A percentile compares a stretch with the other conserved stretches of the same genome.
These are phyloP conservation scores for Trichoderma afroharzianum DNA, from an alignment of 2,329 filamentous ascomycete species.

Conservation along the genomic window DNA sequence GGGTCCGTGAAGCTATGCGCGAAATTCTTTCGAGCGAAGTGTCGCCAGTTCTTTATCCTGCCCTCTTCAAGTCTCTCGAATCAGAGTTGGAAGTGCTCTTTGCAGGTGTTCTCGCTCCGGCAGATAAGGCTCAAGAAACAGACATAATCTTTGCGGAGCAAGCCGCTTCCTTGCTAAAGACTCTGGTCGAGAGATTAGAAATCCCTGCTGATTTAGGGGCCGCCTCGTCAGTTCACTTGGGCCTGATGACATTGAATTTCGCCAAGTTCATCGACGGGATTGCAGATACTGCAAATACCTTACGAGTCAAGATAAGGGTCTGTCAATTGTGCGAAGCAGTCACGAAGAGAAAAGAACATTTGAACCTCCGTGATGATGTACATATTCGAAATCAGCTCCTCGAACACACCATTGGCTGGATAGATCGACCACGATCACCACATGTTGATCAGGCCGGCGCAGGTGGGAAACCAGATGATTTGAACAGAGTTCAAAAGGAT, in stretches of 20 bases:
- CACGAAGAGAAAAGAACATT: slow-evolving; percentile 62
- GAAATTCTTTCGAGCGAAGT: slow-evolving; percentile 65
- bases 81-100: slow-evolving; percentile 62
- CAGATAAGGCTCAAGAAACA: slow-evolving; percentile 52
- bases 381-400: slow-evolving; percentile 65
- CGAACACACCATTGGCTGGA: slow-evolving; percentile 67
- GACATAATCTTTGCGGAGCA: slow-evolving; percentile 67
- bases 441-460: slow-evolving; percentile 40
- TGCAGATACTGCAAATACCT: slow-evolving; percentile 51
- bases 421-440: slow-evolving; percentile 56
- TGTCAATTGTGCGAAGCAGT: slow-evolving; percentile 65
- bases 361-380: slow-evolving; percentile 66
- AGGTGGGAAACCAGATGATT: slow-evolving; percentile 53
- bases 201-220: slow-evolving; percentile 60
- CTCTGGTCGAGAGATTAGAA: slow-evolving; percentile 61
- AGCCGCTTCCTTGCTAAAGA: slow-evolving; percentile 59
- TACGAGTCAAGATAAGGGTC: slow-evolving; percentile 65
- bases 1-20: slow-evolving; percentile 63
- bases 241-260: slow-evolving; percentile 60
- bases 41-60: slow-evolving; percentile 57
- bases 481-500: slow-evolving; percentile 57
- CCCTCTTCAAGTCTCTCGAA: slow-evolving; percentile 62
- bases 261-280: slow-evolving; percentile 62
- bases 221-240: slow-evolving; percentile 61
- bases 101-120: slow-evolving; percentile 50